Evolutionary conservation across 495 filamentous ascomycete species (phyloP), one percentile per base, ranked within the genome.

Genomic region (Talaromyces wortmannii): DNA sequence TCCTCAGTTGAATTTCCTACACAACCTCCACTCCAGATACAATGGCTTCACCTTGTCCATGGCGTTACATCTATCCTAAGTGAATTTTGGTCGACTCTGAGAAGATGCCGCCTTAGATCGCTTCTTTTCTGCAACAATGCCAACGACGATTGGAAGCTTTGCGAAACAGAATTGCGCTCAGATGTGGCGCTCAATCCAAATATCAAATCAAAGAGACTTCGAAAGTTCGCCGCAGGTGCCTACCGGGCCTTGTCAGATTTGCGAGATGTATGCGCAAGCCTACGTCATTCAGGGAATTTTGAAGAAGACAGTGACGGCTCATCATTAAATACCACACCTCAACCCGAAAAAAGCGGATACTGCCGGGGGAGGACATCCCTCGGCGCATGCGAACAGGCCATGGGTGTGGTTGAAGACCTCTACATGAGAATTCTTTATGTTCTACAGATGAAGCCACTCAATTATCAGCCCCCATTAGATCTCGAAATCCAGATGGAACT

Each of bases 381-480:
- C 13, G 17, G 11, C 48, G 11, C 48, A 16, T 33, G 48, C 31
- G 29, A 50, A 33, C 36, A 56, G 31, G 42, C 57, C 15, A 57
- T 69, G 7, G 54, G 61, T 57, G 52, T 71, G 42, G 32, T 73
- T 44, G 63, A 69, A 60, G 36, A 65, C 30, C 60, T 69, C 48
- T 62, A 75, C 53, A 57, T 69, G 58, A 49, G 70, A 31, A 61
- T 64, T 44, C 36, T 69, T 7, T 55, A 61, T 48, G 48, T 63
- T 30, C 30, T 62, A 32, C 53, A 67, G 29, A 48, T 72, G 44
- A 40, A 3, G 11, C 43, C 59, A 0, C 13, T 16, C 29, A 50
- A 33, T 48, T 31, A 36, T 43, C 57, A 40, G 32, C 48, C 48
- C 12, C 42, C 50, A 15, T 56, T 61, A 7, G 46, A 60, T 42